phyloP scores from a whole-genome alignment of 2,329 filamentous ascomycete genomes.

The Ophiosphaerella narmari region DNA sequence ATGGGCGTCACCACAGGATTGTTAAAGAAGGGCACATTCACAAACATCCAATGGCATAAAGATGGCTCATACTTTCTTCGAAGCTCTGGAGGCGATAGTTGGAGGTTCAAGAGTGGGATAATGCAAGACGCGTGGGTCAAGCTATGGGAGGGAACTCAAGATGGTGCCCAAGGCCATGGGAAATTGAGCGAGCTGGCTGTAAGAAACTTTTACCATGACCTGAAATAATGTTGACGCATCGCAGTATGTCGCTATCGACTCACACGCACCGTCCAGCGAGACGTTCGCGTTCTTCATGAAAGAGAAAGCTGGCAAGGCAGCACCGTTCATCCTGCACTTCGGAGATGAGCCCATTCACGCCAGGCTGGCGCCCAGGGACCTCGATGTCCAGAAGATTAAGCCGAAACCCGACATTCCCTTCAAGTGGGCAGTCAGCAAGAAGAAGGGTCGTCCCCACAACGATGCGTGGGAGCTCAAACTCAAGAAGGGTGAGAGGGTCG shows the following conservation, averaged over 20 bases:
- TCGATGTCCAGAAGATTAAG: not conserved
- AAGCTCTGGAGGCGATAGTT: conserved; percentile 3
- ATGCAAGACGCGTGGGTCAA: conserved; percentile 18
- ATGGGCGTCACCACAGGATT: conserved; percentile 12
- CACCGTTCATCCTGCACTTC: conserved; percentile 24
- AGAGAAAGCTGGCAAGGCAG: conserved; percentile 9
- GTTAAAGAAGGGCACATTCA: conserved; percentile 10
- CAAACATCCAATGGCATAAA: conserved; percentile 17
- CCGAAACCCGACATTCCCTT: conserved; percentile 1
- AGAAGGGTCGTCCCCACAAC: conserved; percentile 21
- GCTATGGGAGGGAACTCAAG: conserved; percentile 16
- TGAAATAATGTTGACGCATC: conserved; percentile 4
- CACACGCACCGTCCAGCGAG: conserved; percentile 23
- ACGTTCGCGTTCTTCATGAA: conserved; percentile 35
- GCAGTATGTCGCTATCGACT: conserved; percentile 27
- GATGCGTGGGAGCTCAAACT: conserved; percentile 34
- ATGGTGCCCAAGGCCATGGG: not conserved
- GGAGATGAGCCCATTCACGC: conserved; percentile 15
- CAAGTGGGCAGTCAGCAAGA: conserved; percentile 26
- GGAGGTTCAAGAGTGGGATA: conserved; percentile 14
- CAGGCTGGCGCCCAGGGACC: conserved; percentile 6
- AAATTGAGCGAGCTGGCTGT: conserved; percentile 26
- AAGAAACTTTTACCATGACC: not conserved
- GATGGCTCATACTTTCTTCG: conserved; percentile 28
- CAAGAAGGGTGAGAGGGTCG: conserved; percentile 27